Base-by-base conservation (phyloP, 768 basidiomycete species). In the Roridomyces roridus region DNA sequence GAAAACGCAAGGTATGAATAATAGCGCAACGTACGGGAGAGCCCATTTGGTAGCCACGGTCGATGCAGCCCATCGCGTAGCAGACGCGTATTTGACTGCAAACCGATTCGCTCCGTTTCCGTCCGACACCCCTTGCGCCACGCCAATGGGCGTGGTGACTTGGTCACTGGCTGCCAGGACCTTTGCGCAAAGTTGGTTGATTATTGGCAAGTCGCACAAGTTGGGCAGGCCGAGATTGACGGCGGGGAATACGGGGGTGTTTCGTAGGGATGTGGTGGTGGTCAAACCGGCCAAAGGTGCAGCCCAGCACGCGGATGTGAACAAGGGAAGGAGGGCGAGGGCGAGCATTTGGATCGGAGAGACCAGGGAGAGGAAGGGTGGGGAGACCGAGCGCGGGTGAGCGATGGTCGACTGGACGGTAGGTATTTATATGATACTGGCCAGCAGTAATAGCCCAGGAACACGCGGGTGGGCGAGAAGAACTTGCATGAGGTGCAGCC, bases 11-110 rank as follows among this genome's bases (percentile, higher is more conserved):
- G 23, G 45, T 42, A 26, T 25, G 6, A 37, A 51, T n/a, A 40
- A 47, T 41, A 24, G 50, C 31, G 28, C 18, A 17, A 74, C 85
- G 65, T 66, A 91, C 89, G 88, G 86, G 36, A 88, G 75, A 51
- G 69, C 63, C 90, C 89, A 91, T 10, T 73, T 67, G 0, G 80
- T 77, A 2, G 76, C 82, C 2, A 85, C 63, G 3, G 77, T 71
- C 1, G 90, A 86, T 6, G 80, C 74, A 40, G 75, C 70, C 86
- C 88, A 92, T 52, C 90, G 79, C 14, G 74, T 57, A 6, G 87
- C 86, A 52, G 75, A 76, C 8, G 84, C 90, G 67, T 92, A 92
- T 64, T 79, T 85, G 54, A 88, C 88, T 28, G 82, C 67, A 66
- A 86, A 91, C 37, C 88, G 77, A 46, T 74, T 70, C 24, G 79